Percentiles rank a stretch among this genome's conserved stretches.
Evolutionary conservation across 225 moss, liverwort and hornwort genomes (phyloP).

Genomic region (Anthoceros angustus): DNA sequence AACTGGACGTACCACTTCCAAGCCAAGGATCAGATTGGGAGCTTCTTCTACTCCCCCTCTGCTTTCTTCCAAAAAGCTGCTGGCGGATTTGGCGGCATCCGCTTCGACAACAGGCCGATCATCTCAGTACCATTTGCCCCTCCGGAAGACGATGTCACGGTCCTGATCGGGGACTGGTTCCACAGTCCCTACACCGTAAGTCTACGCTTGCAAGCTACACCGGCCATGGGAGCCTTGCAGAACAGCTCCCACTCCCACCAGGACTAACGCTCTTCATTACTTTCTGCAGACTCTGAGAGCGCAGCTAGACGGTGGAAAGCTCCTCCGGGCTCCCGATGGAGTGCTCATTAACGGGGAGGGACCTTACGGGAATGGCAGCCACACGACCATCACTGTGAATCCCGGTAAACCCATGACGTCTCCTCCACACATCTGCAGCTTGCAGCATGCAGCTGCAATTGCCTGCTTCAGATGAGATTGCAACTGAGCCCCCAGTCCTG

Average conservation of each 20-base stretch:
- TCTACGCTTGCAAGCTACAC: no score
- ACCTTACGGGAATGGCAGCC: not conserved
- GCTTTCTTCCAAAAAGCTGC: conserved; percentile 36
- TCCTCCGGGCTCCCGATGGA: not conserved
- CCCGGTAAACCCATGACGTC: not conserved
- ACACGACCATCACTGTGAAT: not conserved
- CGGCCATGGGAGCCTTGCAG: no score
- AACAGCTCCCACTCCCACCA: no score
- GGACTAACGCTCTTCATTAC: not conserved
- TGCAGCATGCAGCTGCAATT: no score
- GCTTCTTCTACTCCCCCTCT: conserved; percentile 36
- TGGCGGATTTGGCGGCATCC: conserved; percentile 37
- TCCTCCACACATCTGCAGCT: not conserved
- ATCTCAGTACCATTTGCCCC: conserved; percentile 20
- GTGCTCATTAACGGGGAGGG: not conserved
- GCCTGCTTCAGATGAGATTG: no score
- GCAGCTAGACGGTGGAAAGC: not conserved
- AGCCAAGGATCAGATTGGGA: conserved; percentile 43
- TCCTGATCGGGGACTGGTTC: conserved; percentile 40
- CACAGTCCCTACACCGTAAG: conserved; percentile 26
- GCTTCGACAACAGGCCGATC: conserved; percentile 20
- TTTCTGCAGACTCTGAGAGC: not conserved
- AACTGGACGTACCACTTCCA: conserved; percentile 36
- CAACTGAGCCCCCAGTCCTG: no score
- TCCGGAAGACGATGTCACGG: conserved; percentile 29